Evolutionary conservation across 805 yeast genomes (phyloP), one percentile per base, ranked within the genome.

Genomic region (Candida takata): DNA sequence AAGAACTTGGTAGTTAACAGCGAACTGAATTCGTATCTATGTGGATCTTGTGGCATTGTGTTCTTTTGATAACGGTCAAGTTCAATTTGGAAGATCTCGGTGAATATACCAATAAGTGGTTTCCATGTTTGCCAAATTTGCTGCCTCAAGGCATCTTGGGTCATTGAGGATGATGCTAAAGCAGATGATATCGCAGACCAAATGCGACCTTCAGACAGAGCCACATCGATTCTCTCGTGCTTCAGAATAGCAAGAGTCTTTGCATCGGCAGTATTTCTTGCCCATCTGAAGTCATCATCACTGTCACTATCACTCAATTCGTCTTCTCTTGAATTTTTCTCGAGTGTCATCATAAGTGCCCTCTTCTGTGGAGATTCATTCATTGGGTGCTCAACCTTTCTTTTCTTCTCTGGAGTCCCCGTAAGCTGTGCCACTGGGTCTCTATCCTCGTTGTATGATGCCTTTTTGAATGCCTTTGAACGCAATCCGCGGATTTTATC

Each of bases 171-270:
- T 0, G 47, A 40, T 19, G 47, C 46, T 20, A 60, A 38, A 0
- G 53, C 57, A 63, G 62, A 60, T 24, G 44, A 31, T 11, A 56
- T 45, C 2, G 52, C 58, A 5, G 36, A 37, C 58, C 62, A 53
- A 3, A 56, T 43, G 13, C 33, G 44, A 4, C 42, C 45, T 4
- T 37, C 35, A 12, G 40, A 29, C 13, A 57, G 33, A 4, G 46
- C 47, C 12, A 43, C 39, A 34, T 52, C 53, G 26, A 58, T 46
- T 32, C 57, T 43, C 14, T 46, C 45, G 30, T 55, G 51, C 30
- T 36, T 42, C 16, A 57, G 31, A 10, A 59, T 45, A 12, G 38
- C 44, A 3, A 40, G 40, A 0, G 58, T 37, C 15, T 47, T 50
- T 20, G 23, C 38, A 9, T 47, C 49, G 3, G 48, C 33, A 3